Conservation (phyloP, 768 basidiomycete genomes). For the Mycena belliarum region DNA sequence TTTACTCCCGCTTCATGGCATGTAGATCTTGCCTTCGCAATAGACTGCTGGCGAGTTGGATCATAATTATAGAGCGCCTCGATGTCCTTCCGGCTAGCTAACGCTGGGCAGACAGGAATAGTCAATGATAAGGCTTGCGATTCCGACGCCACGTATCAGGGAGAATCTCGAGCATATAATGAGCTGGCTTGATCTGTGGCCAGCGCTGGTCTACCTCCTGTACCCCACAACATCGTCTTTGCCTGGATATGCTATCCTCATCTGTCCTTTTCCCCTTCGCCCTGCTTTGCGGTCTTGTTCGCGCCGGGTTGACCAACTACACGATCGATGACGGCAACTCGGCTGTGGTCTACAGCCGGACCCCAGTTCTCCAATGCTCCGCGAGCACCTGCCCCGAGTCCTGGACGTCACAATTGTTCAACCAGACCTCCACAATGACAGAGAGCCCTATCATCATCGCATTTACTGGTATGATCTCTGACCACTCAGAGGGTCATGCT, state of each 20-base stretch:
- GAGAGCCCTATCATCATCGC: background rate
- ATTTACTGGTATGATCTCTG: constrained; percentile 3
- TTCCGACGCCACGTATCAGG: too few species aligned
- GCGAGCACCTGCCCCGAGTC: background rate
- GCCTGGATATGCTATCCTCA: background rate
- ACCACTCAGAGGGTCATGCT: background rate
- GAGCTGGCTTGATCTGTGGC: too few species aligned
- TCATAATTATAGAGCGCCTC: too few species aligned
- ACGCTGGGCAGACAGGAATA: too few species aligned
- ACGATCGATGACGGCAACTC: constrained; percentile 2
- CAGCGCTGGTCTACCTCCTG: too few species aligned
- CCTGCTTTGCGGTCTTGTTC: constrained; percentile 21
- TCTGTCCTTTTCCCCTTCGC: constrained; percentile 22
- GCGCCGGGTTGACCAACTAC: constrained; percentile 2
- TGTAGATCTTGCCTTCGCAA: too few species aligned
- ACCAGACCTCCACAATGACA: constrained; percentile 9
- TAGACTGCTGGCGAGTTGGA: too few species aligned
- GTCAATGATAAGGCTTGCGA: too few species aligned
- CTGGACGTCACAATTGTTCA: background rate
- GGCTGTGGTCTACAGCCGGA: background rate
- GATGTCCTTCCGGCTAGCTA: too few species aligned
- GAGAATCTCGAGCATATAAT: too few species aligned
- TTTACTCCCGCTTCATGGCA: too few species aligned
- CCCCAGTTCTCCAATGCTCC: background rate
- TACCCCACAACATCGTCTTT: background rate